These are phyloP conservation scores for Schoenoplectus triqueter DNA, from an alignment of 202 grass and related monocot species.

Conservation along the genomic window DNA sequence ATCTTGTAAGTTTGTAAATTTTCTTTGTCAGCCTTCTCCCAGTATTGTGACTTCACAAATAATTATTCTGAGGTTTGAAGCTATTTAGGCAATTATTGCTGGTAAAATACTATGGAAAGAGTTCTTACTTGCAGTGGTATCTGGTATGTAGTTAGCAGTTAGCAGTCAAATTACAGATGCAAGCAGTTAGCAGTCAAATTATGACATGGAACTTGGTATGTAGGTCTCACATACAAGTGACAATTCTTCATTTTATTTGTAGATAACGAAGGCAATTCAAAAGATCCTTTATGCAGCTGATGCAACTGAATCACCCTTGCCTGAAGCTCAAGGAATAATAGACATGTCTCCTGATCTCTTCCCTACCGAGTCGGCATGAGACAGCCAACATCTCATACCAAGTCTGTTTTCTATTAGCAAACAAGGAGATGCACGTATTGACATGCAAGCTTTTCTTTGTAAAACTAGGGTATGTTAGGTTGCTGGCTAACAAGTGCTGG, in stretches of 20 bases:
- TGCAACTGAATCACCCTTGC: slow-evolving; percentile 60
- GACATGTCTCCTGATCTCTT: slow-evolving; percentile 58
- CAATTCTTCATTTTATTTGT: slow-evolving; percentile 32
- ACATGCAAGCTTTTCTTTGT: slow-evolving; percentile 4
- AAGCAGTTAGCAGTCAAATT: neutral
- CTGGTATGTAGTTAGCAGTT: neutral
- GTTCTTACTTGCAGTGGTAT: neutral
- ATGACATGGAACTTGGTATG: neutral
- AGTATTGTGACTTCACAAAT: neutral
- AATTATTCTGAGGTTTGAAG: neutral
- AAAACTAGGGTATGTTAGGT: neutral
- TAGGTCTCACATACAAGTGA: neutral
- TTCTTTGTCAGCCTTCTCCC: slow-evolving; percentile 3
- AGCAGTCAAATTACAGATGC: neutral
- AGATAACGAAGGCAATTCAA: slow-evolving; percentile 73
- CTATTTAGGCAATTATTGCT: neutral
- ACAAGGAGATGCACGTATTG: slow-evolving; percentile 26
- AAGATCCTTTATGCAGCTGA: slow-evolving; percentile 88
- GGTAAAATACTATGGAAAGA: neutral
- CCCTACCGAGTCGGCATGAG: slow-evolving; percentile 46
- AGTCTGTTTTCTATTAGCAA: slow-evolving; percentile 19
- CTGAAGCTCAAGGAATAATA: slow-evolving; percentile 73
- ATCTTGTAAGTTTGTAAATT: neutral
- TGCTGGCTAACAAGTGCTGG: slow-evolving; percentile 28
- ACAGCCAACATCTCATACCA: neutral